Conservation (phyloP, 805 yeast genomes). For the Lipomyces kockii region DNA sequence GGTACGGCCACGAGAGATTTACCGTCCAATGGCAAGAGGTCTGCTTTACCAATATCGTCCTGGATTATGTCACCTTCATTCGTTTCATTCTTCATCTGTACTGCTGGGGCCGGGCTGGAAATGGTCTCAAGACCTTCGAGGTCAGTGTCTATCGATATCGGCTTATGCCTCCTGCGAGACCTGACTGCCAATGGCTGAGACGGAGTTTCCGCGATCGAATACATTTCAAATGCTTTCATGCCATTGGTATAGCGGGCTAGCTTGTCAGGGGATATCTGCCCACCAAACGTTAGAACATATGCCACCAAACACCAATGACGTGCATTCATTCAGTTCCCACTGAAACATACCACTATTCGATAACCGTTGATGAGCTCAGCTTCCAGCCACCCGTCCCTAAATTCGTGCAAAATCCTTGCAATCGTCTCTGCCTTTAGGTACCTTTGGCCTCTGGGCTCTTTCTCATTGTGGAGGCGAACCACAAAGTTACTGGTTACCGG, state of each 20-base stretch:
- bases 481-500: background rate
- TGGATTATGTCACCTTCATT: background rate
- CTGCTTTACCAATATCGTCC: background rate
- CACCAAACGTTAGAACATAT: background rate
- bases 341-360: background rate
- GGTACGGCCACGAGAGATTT: too few relatives aligned
- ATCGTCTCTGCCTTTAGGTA: background rate
- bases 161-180: background rate
- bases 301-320: too few relatives aligned
- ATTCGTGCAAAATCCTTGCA: conserved; percentile 6
- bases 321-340: background rate
- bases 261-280: background rate
- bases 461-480: background rate
- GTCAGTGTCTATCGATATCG: background rate
- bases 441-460: background rate
- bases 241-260: conserved; percentile 4
- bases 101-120: background rate
- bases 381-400: background rate
- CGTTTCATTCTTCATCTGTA: background rate
- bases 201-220: background rate
- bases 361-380: conserved; percentile 7
- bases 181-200: background rate
- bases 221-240: background rate
- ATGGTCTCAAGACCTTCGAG: background rate
- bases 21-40: background rate